Percentiles rank a stretch among this genome's conserved stretches.
Evolutionary conservation across 306 rosid species (phyloP).

Genomic region (Aeschynomene evenia): DNA sequence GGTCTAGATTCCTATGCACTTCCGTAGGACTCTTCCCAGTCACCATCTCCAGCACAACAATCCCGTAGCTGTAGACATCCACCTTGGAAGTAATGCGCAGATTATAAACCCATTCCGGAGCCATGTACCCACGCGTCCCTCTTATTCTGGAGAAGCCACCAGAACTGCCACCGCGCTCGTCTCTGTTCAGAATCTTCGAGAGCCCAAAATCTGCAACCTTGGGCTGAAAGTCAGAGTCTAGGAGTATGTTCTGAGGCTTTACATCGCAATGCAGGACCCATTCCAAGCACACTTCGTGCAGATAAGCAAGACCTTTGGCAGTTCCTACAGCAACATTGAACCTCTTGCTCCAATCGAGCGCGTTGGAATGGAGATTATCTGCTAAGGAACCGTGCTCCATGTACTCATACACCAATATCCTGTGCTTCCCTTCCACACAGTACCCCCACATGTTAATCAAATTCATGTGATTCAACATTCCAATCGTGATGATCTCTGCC

Average conservation of each 20-base stretch:
- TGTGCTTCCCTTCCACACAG: no score
- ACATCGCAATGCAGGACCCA: no score
- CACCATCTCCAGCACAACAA: conserved; percentile 66
- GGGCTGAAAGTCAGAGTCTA: conserved; percentile 46
- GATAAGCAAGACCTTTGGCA: no score
- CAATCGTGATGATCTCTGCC: no score
- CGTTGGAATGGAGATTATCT: no score
- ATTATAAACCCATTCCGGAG: conserved; percentile 73
- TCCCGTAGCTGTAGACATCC: conserved; percentile 68
- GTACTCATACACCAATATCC: no score
- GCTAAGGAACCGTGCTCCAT: no score
- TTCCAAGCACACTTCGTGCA: no score
- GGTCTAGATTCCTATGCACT: background rate
- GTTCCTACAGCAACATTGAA: no score
- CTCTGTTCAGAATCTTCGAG: conserved; percentile 53
- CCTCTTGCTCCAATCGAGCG: no score
- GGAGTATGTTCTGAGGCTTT: background rate
- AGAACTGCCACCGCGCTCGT: conserved; percentile 28
- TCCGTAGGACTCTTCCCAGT: conserved; percentile 52
- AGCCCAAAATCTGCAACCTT: conserved; percentile 74
- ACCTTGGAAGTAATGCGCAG: conserved; percentile 63
- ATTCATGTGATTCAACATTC: no score
- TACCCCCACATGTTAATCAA: no score
- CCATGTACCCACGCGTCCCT: conserved; percentile 75
- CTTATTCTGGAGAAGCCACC: conserved; percentile 54